Percentiles rank a stretch among this genome's conserved stretches.
These are phyloP conservation scores for Prorocentrum cordatum DNA, from an alignment of 169 alveolate species.

Conservation along the genomic window DNA sequence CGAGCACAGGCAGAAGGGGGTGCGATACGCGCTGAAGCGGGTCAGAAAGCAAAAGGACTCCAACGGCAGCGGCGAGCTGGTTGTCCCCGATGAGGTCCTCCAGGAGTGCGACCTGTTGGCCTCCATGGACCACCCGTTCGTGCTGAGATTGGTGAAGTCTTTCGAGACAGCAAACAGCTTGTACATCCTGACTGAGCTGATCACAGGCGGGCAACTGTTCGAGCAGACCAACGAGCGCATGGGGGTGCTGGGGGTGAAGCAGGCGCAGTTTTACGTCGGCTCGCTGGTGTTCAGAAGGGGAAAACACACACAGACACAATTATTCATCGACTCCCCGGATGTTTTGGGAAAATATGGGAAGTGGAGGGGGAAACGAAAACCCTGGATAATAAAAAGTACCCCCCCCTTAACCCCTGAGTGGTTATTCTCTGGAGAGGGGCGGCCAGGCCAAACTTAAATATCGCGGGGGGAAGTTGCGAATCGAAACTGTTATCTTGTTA, in stretches of 20 bases:
- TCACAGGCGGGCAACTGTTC: slow-evolving; percentile 53
- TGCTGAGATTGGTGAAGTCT: slow-evolving; percentile 37
- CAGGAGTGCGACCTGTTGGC: slow-evolving; percentile 28
- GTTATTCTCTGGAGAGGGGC: too few relatives aligned
- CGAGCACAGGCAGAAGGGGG: slow-evolving; percentile 39
- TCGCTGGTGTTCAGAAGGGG: slow-evolving; percentile 43
- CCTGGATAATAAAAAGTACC: too few relatives aligned
- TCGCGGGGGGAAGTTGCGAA: too few relatives aligned
- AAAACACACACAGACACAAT: too few relatives aligned
- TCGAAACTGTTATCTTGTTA: too few relatives aligned
- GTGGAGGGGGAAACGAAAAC: too few relatives aligned
- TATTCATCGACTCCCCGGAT: too few relatives aligned
- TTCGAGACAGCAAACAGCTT: too few relatives aligned
- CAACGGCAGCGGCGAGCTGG: too few relatives aligned
- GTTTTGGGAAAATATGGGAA: too few relatives aligned
- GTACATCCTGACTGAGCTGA: slow-evolving; percentile 54
- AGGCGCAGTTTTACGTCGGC: slow-evolving; percentile 9
- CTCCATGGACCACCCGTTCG: slow-evolving; percentile 22
- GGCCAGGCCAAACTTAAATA: too few relatives aligned
- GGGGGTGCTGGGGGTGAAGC: neutral
- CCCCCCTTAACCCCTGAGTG: too few relatives aligned
- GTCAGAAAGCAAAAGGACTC: slow-evolving; percentile 19
- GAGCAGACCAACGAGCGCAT: slow-evolving; percentile 40
- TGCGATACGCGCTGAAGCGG: slow-evolving; percentile 35
- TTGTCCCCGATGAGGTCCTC: slow-evolving; percentile 31